phyloP scores from a whole-genome alignment of 805 yeast species.

The Candida xyloterini region DNA sequence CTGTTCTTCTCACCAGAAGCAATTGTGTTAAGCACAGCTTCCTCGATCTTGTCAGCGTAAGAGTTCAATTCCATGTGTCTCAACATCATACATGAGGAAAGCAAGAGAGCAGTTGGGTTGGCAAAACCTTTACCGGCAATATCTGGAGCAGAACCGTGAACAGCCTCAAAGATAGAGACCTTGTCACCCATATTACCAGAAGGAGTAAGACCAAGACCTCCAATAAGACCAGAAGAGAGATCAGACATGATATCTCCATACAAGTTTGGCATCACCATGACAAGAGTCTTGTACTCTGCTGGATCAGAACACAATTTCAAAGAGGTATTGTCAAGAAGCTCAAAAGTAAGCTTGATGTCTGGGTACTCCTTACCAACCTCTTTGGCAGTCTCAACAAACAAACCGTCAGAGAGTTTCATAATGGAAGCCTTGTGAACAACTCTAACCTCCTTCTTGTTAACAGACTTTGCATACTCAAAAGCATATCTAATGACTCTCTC shows the following conservation, averaged over 20 bases:
- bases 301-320: conserved; percentile 90
- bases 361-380: conserved; percentile 91
- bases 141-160: conserved; percentile 99
- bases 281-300: conserved; percentile 77
- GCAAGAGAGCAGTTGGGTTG: conserved; percentile 95
- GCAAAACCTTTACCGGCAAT: conserved; percentile 99
- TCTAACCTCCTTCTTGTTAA: conserved; percentile 81
- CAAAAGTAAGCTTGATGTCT: conserved; percentile 76
- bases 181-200: conserved; percentile 99
- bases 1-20: conserved; percentile 95
- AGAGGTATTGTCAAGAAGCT: conserved; percentile 94
- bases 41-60: conserved; percentile 82
- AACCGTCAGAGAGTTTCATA: conserved; percentile 97
- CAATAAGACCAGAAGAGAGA: conserved; percentile 94
- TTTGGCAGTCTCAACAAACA: conserved; percentile 88
- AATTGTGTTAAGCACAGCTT: conserved; percentile 82
- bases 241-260: conserved; percentile 99
- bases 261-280: conserved; percentile 96
- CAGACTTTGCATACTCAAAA: conserved; percentile 89
- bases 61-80: conserved; percentile 91
- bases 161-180: conserved; percentile 98
- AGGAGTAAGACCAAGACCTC: conserved; percentile 98
- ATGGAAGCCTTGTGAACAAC: conserved; percentile 99
- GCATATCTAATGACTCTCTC: conserved; percentile 97
- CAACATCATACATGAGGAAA: conserved; percentile 98